Percentiles rank a stretch among this genome's conserved stretches.
These are phyloP conservation scores for Ajuga chamaepitys DNA, from an alignment of 257 asterid genomes.

Conservation along the genomic window DNA sequence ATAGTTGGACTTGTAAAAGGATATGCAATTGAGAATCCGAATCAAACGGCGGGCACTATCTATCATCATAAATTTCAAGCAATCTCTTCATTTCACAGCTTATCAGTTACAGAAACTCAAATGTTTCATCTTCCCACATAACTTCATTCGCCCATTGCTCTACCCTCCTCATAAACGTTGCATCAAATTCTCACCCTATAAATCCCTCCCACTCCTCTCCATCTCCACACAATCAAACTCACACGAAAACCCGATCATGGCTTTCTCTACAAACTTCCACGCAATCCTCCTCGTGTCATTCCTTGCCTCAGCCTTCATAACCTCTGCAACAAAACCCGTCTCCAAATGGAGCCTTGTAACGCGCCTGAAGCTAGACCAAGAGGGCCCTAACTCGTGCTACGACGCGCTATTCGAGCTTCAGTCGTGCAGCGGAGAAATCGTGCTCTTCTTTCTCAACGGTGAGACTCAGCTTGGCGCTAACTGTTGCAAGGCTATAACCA, in stretches of 20 bases:
- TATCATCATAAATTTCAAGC: neutral
- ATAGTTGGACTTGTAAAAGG: no score
- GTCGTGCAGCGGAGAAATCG: conserved; percentile 61
- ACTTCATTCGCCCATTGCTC: conserved; percentile 5
- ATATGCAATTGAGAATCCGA: no score
- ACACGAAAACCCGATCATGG: conserved; percentile 13
- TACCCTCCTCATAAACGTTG: conserved; percentile 8
- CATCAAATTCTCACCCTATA: conserved; percentile 11
- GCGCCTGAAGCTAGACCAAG: conserved; percentile 33
- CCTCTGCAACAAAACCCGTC: conserved; percentile 20
- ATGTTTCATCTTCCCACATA: conserved; percentile 11
- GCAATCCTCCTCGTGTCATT: neutral
- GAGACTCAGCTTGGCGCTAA: conserved; percentile 46
- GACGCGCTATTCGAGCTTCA: conserved; percentile 58
- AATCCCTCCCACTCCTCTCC: neutral
- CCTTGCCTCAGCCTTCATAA: conserved; percentile 15
- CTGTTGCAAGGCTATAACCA: conserved; percentile 53
- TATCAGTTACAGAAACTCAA: conserved; percentile 5
- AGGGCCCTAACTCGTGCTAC: conserved; percentile 47
- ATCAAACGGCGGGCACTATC: neutral
- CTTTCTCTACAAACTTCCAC: conserved; percentile 18
- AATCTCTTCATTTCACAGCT: neutral
- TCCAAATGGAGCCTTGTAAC: conserved; percentile 12
- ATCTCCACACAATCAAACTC: neutral
- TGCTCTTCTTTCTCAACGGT: conserved; percentile 59